Evolutionary conservation across 2,329 filamentous ascomycete genomes (phyloP).

Genomic region (Onygena corvina): DNA sequence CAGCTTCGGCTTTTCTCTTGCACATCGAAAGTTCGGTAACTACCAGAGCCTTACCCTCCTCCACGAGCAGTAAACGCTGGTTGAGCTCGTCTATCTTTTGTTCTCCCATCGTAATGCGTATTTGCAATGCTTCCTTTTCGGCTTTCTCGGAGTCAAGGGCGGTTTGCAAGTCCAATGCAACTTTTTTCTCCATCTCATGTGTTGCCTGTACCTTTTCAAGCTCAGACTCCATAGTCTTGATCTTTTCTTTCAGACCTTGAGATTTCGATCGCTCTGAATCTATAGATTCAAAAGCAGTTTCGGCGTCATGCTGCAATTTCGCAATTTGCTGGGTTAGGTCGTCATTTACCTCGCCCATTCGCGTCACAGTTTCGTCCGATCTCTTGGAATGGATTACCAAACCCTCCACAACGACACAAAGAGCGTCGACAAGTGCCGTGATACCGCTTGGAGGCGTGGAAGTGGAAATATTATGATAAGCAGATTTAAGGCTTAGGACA

Average conservation of each 20-base stretch:
- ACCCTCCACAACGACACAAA: conserved; percentile 48
- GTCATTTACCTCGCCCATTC: conserved; percentile 54
- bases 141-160: conserved; percentile 74
- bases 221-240: conserved; percentile 39
- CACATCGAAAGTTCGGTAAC: conserved; percentile 62
- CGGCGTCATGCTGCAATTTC: conserved; percentile 48
- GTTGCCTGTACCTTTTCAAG: conserved; percentile 38
- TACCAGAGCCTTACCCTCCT: conserved; percentile 61
- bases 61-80: conserved; percentile 60
- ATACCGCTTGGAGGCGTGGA: conserved; percentile 45
- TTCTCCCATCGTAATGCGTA: conserved; percentile 64
- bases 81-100: conserved; percentile 54
- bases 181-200: conserved; percentile 54
- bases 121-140: conserved; percentile 65
- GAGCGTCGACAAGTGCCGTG: conserved; percentile 46
- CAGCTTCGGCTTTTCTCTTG: conserved; percentile 44
- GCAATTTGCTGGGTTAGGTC: conserved; percentile 44
- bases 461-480: conserved; percentile 47
- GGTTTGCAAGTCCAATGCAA: conserved; percentile 55
- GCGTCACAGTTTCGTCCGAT: conserved; percentile 47
- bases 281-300: conserved; percentile 42
- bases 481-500: conserved; percentile 44
- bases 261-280: conserved; percentile 42
- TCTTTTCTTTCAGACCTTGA: conserved; percentile 44
- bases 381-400: conserved; percentile 49